Conservation (phyloP, 1,284 basidiomycete genomes). For the Sporisorium scitamineum region DNA sequence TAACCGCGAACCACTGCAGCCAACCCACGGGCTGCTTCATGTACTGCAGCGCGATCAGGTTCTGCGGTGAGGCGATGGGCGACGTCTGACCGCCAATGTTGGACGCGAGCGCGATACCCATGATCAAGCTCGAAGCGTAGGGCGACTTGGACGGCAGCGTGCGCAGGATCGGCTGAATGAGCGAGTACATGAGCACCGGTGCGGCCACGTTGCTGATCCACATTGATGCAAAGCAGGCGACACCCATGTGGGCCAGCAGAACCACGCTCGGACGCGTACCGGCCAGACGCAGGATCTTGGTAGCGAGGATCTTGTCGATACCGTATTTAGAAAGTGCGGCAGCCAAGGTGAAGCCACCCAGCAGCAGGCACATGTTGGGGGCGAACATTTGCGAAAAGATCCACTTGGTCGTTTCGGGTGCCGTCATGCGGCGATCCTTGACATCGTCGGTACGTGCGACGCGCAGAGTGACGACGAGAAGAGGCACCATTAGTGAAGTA, state of each 20-base stretch:
- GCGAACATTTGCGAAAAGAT: constrained; percentile 78
- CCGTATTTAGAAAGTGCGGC: constrained; percentile 97
- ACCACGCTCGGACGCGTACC: constrained; percentile 88
- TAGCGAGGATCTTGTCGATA: constrained; percentile 89
- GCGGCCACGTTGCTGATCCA: constrained; percentile 99
- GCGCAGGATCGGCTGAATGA: constrained; percentile 94
- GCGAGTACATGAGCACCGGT: constrained; percentile 95
- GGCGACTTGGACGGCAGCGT: constrained; percentile 87
- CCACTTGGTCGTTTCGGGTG: constrained; percentile 83
- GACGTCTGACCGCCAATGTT: constrained; percentile 98
- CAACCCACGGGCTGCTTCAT: constrained; percentile 92
- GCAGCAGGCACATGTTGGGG: constrained; percentile 83
- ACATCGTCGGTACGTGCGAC: constrained; percentile 80
- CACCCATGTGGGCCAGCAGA: constrained; percentile 92
- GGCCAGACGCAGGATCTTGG: constrained; percentile 88
- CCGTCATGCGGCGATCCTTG: constrained; percentile 74
- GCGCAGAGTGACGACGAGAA: constrained; percentile 86
- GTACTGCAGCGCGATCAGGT: constrained; percentile 87
- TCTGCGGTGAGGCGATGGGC: constrained; percentile 92
- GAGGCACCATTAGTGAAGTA: constrained; percentile 88
- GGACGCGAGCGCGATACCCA: constrained; percentile 95
- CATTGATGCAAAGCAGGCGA: constrained; percentile 98
- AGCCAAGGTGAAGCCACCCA: constrained; percentile 96
- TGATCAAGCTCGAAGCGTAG: constrained; percentile 90
- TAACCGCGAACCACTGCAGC: constrained; percentile 93